Evolutionary conservation across 768 basidiomycete species (phyloP).

Genomic region (Gyrodon lividus): DNA sequence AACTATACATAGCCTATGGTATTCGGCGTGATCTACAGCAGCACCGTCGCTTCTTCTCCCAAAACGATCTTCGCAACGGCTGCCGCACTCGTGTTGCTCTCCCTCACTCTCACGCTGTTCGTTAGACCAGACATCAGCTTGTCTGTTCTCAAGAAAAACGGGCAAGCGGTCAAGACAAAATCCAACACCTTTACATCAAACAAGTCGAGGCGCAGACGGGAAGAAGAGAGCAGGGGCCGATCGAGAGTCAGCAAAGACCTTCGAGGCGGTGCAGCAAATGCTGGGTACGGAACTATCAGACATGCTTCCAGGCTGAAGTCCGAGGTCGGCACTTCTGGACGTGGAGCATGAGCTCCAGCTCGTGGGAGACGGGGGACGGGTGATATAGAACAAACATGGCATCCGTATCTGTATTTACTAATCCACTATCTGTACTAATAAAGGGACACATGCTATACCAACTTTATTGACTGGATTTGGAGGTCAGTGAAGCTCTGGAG

Average conservation of each 20-base stretch:
- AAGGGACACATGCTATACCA: not conserved
- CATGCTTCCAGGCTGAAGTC: slow-evolving; percentile 3
- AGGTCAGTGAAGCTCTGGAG: not conserved
- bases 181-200: not conserved
- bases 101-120: slow-evolving; percentile 46
- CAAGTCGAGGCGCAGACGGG: slow-evolving; percentile 12
- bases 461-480: not conserved
- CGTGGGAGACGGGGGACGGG: not conserved
- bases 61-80: slow-evolving; percentile 68
- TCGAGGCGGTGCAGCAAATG: slow-evolving; percentile 30
- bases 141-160: slow-evolving; percentile 15
- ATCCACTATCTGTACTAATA: slow-evolving; percentile 1
- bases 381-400: slow-evolving; percentile 1
- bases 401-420: slow-evolving; percentile 18
- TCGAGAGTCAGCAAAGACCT: slow-evolving; percentile 41
- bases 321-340: slow-evolving; percentile 7
- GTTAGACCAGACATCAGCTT: slow-evolving; percentile 35
- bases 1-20: slow-evolving; percentile 53
- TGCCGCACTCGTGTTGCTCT: slow-evolving; percentile 49
- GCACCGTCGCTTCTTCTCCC: slow-evolving; percentile 62
- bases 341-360: not conserved
- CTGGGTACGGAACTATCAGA: slow-evolving; percentile 17
- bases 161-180: slow-evolving; percentile 4
- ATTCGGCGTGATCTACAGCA: slow-evolving; percentile 65
- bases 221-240: slow-evolving; percentile 23